These are phyloP conservation scores for Reticulascus tulasneorum DNA, from an alignment of 2,329 filamentous ascomycete genomes.

Conservation along the genomic window DNA sequence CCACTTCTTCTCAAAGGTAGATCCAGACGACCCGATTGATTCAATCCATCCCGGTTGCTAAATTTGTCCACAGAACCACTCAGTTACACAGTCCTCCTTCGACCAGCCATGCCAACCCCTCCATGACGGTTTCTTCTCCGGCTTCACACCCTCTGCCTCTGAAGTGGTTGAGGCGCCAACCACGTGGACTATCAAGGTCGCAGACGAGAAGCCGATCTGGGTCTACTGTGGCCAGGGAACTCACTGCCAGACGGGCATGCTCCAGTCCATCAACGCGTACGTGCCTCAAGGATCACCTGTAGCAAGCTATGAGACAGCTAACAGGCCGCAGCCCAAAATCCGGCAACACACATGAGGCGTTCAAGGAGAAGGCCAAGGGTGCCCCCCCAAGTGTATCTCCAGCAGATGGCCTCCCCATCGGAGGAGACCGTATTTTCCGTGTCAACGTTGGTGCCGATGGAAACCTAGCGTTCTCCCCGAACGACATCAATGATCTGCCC, in stretches of 20 bases:
- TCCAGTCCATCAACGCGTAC: conserved; percentile 33
- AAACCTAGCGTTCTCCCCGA: conserved; percentile 27
- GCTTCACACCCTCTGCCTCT: conserved; percentile 29
- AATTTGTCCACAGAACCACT: conserved; percentile 30
- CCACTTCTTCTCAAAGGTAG: conserved; percentile 33
- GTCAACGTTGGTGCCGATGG: conserved; percentile 29
- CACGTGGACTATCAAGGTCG: conserved; percentile 40
- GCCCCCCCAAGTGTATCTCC: conserved; percentile 24
- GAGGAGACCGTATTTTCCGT: conserved; percentile 26
- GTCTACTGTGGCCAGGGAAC: conserved; percentile 42
- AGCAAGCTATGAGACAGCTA: neutral
- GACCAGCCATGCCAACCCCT: conserved; percentile 33
- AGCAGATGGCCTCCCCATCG: conserved; percentile 22
- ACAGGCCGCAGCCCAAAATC: conserved; percentile 21
- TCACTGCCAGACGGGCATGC: conserved; percentile 42
- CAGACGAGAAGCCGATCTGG: conserved; percentile 43
- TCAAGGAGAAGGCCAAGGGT: conserved; percentile 24
- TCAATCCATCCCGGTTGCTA: neutral
- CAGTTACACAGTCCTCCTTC: conserved; percentile 36
- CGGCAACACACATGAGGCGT: conserved; percentile 31
- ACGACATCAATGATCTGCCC: conserved; percentile 26
- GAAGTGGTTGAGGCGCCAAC: conserved; percentile 25
- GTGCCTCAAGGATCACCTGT: conserved; percentile 13
- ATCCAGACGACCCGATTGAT: neutral
- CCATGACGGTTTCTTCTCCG: conserved; percentile 35